Conservation (phyloP, 176 grass and related monocot species). For the Avena atlantica region DNA sequence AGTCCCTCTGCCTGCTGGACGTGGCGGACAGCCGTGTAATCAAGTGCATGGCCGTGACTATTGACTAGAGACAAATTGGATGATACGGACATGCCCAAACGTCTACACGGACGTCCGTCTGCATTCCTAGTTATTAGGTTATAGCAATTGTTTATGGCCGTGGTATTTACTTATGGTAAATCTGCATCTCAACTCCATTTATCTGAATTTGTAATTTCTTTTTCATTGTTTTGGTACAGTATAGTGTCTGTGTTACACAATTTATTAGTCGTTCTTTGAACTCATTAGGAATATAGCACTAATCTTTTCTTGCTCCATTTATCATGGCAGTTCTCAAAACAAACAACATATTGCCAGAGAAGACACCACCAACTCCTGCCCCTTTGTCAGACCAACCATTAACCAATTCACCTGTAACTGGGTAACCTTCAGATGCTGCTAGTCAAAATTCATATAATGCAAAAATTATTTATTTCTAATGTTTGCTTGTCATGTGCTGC, state of each 20-base stretch:
- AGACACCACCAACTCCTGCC: constrained; percentile 47
- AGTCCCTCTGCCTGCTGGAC: no score
- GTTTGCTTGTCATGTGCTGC: constrained; percentile 29
- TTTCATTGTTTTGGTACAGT: constrained; percentile 19
- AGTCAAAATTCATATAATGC: background rate
- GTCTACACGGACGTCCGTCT: no score
- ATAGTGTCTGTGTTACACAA: background rate
- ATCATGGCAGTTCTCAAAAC: constrained; percentile 78
- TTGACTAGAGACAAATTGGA: no score
- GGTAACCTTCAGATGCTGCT: constrained; percentile 51
- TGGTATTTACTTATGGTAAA: constrained; percentile 11
- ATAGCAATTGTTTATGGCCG: background rate
- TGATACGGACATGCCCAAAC: no score
- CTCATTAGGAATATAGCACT: constrained; percentile 11
- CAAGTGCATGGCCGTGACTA: no score
- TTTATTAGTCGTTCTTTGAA: constrained; percentile 29
- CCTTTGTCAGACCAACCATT: constrained; percentile 66
- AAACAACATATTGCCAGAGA: constrained; percentile 84
- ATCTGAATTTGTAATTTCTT: background rate
- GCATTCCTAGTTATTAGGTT: background rate
- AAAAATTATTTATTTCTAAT: constrained; percentile 38
- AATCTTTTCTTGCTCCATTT: constrained; percentile 35
- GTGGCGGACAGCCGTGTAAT: no score
- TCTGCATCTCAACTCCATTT: constrained; percentile 11
- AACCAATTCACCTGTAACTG: constrained; percentile 50